These are phyloP conservation scores for Gillenia trifoliata DNA, from an alignment of 306 rosid species.

Conservation along the genomic window DNA sequence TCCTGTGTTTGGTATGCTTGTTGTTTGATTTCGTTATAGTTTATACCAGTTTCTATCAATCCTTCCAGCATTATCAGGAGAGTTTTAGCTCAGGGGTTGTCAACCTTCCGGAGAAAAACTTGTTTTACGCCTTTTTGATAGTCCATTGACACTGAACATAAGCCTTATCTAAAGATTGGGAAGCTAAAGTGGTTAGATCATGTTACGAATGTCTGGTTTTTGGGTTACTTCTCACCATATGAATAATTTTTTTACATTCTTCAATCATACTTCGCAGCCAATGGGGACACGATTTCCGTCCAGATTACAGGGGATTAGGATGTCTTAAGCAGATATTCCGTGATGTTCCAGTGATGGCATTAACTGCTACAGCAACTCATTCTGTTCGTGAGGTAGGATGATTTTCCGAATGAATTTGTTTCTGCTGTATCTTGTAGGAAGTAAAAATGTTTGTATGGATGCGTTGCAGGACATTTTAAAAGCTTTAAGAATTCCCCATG, in stretches of 20 bases:
- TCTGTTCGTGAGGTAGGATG: constrained; percentile 69
- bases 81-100: constrained; percentile 11
- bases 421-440: constrained; percentile 1
- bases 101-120: not conserved
- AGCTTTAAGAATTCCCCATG: constrained; percentile 75
- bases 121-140: not conserved
- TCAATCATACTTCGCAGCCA: constrained; percentile 50
- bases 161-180: not conserved
- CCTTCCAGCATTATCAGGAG: not conserved
- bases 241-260: constrained; percentile 10
- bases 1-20: constrained; percentile 9
- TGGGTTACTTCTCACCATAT: not conserved
- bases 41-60: constrained; percentile 1
- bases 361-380: constrained; percentile 97
- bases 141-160: not conserved
- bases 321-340: constrained; percentile 80
- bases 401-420: not conserved
- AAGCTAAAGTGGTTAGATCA: not conserved
- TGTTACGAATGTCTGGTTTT: not conserved
- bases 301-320: constrained; percentile 87
- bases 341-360: constrained; percentile 83
- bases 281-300: constrained; percentile 99
- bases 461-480: constrained; percentile 72
- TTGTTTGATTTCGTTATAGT: constrained; percentile 5
- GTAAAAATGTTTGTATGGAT: constrained; percentile 3